phyloP scores from a whole-genome alignment of 495 filamentous ascomycete species.

The Aspergillus haitiensis region DNA sequence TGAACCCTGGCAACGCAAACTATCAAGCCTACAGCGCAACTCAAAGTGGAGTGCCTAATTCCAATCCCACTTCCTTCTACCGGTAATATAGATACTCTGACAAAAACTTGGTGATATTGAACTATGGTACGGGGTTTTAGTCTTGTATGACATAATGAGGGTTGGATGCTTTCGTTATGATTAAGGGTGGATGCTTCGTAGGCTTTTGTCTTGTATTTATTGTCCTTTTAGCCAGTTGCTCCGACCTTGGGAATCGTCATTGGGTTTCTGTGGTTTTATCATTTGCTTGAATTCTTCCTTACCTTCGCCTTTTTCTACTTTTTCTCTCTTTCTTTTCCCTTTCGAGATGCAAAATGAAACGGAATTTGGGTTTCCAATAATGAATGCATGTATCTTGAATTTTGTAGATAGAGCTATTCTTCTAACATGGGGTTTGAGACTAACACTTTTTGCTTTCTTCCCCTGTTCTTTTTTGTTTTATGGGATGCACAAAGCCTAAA shows the following conservation, averaged over 20 bases:
- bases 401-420: no score
- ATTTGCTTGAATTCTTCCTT: not conserved
- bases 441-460: no score
- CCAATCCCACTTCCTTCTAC: conserved; percentile 48
- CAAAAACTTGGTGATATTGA: not conserved
- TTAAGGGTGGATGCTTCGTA: conserved; percentile 11
- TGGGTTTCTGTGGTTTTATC: no score
- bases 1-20: conserved; percentile 35
- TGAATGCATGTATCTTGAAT: no score
- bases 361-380: no score
- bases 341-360: no score
- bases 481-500: no score
- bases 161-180: conserved; percentile 11
- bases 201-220: conserved; percentile 16
- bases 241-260: conserved; percentile 2
- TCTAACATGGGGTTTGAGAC: no score
- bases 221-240: conserved; percentile 13
- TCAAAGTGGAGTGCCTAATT: conserved; percentile 32
- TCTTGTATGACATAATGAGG: conserved; percentile 8
- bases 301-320: not conserved
- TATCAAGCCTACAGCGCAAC: conserved; percentile 57
- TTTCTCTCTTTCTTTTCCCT: not conserved
- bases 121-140: conserved; percentile 2
- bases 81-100: conserved; percentile 28
- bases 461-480: no score